Conservation (phyloP, 352 stramenopile genomes). For the Globisporangium sylvaticum region DNA sequence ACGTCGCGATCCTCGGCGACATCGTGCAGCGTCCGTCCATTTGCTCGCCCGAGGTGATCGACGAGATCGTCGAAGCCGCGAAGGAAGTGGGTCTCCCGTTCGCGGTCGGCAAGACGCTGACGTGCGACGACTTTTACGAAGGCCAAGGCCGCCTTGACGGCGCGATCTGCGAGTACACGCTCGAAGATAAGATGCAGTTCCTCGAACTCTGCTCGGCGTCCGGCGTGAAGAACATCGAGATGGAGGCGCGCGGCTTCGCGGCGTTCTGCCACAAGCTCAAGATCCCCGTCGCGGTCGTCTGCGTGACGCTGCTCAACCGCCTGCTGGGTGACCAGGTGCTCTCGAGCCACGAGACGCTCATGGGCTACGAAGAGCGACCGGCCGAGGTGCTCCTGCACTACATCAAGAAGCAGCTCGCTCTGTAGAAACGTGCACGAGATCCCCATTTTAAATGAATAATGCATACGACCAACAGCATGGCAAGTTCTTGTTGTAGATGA, state of each 20-base stretch:
- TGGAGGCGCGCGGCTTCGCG: conserved; percentile 68
- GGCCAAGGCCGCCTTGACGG: conserved; percentile 73
- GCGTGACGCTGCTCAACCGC: conserved; percentile 72
- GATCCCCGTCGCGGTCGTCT: conserved; percentile 63
- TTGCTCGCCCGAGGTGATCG: conserved; percentile 41
- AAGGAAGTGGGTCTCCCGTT: conserved; percentile 44
- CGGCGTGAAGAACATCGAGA: conserved; percentile 81
- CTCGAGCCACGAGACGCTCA: conserved; percentile 45
- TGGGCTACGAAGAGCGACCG: conserved; percentile 54
- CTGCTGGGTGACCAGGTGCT: conserved; percentile 66
- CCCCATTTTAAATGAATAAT: neutral
- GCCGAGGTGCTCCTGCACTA: conserved; percentile 54
- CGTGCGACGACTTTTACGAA: conserved; percentile 82
- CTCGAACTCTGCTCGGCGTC: conserved; percentile 41
- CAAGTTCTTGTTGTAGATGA: neutral
- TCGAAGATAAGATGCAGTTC: conserved; percentile 75
- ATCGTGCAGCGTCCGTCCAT: conserved; percentile 48
- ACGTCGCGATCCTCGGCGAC: conserved; percentile 54
- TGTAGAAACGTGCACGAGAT: neutral
- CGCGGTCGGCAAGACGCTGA: conserved; percentile 70
- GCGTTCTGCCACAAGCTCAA: conserved; percentile 67
- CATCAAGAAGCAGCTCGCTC: conserved; percentile 54
- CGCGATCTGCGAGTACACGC: conserved; percentile 71
- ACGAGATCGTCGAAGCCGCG: conserved; percentile 44
- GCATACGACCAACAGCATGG: neutral